Evolutionary conservation across 2,329 filamentous ascomycete species (phyloP), one percentile per base, ranked within the genome.

Genomic region (Hypoxylon sp.): DNA sequence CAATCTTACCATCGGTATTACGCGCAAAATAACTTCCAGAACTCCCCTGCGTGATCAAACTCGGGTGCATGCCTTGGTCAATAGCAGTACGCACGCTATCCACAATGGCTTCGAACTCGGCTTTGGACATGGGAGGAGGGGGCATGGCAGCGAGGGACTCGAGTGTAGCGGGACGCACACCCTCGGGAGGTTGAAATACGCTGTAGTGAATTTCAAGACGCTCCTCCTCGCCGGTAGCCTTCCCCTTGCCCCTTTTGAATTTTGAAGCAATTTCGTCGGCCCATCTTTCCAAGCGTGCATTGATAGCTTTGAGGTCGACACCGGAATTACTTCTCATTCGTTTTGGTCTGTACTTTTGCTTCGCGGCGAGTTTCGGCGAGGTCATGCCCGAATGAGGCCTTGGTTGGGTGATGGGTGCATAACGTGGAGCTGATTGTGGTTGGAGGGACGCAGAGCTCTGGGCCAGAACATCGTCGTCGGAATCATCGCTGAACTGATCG

Each of bases 21-120:
- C 94, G 88, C 26, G 96, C 96, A 85, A 99, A 99, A 83, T 99
- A 99, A 80, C 94, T 98, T 53, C 96, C 96, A 2, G 96, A 98
- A 81, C 95, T 98, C 42, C 96, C 96, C 79, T 99, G 96, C 0
- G 94, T 91, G 73, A 99, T 99, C 89, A 99, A 92, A 75, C 93
- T 94, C 3, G 96, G 96, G 78, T 99, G 96, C 54, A 95, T 88
- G 44, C 94, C 94, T 78, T 97, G 89, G 76, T 94, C 91, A 73
- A 99, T 99, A 37, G 96, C 96, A 33, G 90, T 82, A 71, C 92
- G 87, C n/a, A 99, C 95, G 76, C 94, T 97, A 75, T 97, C 93
- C 14, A 98, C 91, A 35, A 97, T 89, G 42, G 90, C 88, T 63
- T 98, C 94, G 76, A 98, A 99, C 76, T 98, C 89, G 31, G 87